phyloP scores from a whole-genome alignment of 371 early-diverging fungal species.

The Mucor circinelloides region DNA sequence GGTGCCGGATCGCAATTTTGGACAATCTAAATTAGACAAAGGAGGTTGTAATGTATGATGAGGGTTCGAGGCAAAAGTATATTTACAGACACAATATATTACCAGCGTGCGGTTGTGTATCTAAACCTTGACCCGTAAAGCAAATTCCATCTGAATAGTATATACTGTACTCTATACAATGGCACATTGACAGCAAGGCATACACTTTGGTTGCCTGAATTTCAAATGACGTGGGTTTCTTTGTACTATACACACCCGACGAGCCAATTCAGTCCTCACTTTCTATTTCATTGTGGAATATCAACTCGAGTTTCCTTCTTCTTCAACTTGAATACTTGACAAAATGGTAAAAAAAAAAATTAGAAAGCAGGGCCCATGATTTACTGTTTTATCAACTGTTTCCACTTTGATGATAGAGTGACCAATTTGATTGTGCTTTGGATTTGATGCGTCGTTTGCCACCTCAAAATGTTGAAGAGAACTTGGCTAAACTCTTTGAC shows the following conservation, averaged over 20 bases:
- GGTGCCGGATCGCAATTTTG: too few relatives aligned
- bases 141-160: too few relatives aligned
- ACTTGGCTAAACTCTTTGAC: constrained; percentile 81
- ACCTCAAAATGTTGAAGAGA: constrained; percentile 90
- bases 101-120: too few relatives aligned
- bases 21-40: too few relatives aligned
- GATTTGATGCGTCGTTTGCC: constrained; percentile 97
- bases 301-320: neutral
- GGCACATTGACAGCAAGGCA: too few relatives aligned
- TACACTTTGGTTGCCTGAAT: too few relatives aligned
- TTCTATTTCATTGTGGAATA: neutral
- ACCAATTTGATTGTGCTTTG: constrained; percentile 87
- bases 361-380: neutral
- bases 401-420: constrained; percentile 25
- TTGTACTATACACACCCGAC: neutral
- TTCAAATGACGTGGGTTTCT: neutral
- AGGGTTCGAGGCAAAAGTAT: too few relatives aligned
- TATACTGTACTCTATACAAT: too few relatives aligned
- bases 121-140: too few relatives aligned
- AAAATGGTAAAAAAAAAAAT: neutral
- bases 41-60: too few relatives aligned
- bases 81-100: too few relatives aligned
- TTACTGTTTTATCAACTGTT: neutral
- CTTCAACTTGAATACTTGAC: neutral
- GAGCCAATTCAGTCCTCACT: neutral